A percentile compares a stretch with the other conserved stretches of the same genome.
phyloP scores from a whole-genome alignment of 768 basidiomycete genomes.

The Amanita rimosa region DNA sequence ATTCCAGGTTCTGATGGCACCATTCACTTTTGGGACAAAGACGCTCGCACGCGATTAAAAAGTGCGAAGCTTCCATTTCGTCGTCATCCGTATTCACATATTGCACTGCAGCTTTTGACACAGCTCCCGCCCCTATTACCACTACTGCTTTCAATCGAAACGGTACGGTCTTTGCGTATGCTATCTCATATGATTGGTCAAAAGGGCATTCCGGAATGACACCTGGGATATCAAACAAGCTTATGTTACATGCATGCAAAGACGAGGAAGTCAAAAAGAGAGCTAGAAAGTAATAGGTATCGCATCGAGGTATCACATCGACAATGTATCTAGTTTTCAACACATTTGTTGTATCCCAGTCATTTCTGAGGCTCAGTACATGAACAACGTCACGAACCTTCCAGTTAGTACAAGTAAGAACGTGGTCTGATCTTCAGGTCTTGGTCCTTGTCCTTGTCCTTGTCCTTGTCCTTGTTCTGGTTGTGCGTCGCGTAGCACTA shows the following conservation, averaged over 20 bases:
- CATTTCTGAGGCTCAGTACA: no score
- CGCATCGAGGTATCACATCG: neutral
- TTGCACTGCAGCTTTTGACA: conserved; percentile 49
- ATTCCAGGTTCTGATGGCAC: conserved; percentile 69
- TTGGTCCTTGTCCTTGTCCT: conserved; percentile 3
- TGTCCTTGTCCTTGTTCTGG: no score
- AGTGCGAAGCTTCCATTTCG: conserved; percentile 32
- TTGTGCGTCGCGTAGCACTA: neutral
- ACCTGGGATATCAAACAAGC: conserved; percentile 57
- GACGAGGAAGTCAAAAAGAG: conserved; percentile 78
- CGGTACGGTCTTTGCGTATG: conserved; percentile 85
- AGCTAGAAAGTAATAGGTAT: conserved; percentile 25
- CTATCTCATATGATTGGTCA: conserved; percentile 90
- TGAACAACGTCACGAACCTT: no score
- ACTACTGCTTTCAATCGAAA: conserved; percentile 80
- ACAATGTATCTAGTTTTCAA: neutral
- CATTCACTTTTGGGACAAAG: conserved; percentile 93
- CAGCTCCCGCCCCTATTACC: conserved; percentile 64
- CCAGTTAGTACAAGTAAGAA: neutral
- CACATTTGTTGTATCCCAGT: neutral
- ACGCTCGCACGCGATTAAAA: conserved; percentile 85
- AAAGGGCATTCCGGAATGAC: conserved; percentile 86
- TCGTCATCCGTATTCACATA: neutral
- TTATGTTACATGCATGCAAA: conserved; percentile 78
- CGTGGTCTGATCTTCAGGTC: neutral